Evolutionary conservation across 257 asterid genomes (phyloP), one percentile per base, ranked within the genome.

Genomic region (Lithospermum erythrorhizon): DNA sequence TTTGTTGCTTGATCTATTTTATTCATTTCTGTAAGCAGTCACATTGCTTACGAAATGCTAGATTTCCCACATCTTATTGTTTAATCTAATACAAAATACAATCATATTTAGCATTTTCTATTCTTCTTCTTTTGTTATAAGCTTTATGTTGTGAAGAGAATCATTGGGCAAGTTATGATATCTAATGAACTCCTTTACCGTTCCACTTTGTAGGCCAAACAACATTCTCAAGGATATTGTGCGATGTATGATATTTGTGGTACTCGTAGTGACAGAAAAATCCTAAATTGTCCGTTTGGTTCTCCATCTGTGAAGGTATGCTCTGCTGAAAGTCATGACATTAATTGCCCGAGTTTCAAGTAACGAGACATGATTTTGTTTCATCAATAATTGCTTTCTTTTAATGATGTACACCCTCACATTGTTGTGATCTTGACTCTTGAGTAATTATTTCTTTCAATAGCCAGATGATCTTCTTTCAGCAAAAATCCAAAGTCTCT

Each of bases 211-310:
- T 64, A 48, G 53, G 53, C 80, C 87, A 65, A 68, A 62, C 84
- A 80, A 55, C 95, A 93, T 68, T 75, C 95, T 6, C 87, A 83
- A 73, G 93, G 72, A 27, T 80, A 81, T 71, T 93, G 98, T 69
- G 84, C 95, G 63, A 93, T 93, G 98, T 88, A 82, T 65, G 86
- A 77, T 73, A 84, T 93, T 67, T 93, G 98, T 68, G 98, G 98
- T 69, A 54, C 78, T 41, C 83, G 98, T 8, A 78, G 76, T 25
- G 98, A 93, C 66, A 90, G 90, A 35, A 93, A 93, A 84, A 82
- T 86, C 20, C 76, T 93, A 52, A 88, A 93, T 76, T 93, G 98
- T 80, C 95, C 97, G 30, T 67, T 81, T 59, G 83, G 89, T 68
- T 67, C 80, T 23, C 89, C 94, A 2, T 51, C 98, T 48, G 81